phyloP scores from a whole-genome alignment of 2,329 filamentous ascomycete genomes.

The Aspergillus aculeatus region DNA sequence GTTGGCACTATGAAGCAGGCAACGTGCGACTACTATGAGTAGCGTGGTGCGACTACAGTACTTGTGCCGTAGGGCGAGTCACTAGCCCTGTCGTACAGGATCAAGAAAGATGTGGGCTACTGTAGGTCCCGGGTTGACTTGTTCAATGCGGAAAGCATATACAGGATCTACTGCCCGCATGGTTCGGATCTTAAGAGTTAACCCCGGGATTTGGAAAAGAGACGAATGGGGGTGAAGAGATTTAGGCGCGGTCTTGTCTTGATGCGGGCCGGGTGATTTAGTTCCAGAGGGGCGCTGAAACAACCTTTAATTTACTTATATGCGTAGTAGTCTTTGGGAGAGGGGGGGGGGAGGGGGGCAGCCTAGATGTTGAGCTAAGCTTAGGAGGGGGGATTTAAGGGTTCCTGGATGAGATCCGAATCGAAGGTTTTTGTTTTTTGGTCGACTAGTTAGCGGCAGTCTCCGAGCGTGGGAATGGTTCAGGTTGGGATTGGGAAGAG shows the following conservation, averaged over 20 bases:
- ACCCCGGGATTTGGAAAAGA: too few species aligned
- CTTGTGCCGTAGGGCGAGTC: background rate
- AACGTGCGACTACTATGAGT: background rate
- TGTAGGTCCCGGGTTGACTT: background rate
- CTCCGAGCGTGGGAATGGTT: background rate
- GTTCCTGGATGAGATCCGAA: conserved; percentile 1
- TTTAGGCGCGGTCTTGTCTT: too few species aligned
- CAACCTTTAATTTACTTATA: too few species aligned
- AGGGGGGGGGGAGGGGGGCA: background rate
- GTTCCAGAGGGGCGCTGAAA: too few species aligned
- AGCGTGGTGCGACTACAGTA: background rate
- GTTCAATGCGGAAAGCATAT: background rate
- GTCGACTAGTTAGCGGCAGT: background rate
- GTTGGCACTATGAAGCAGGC: background rate
- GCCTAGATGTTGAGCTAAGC: background rate
- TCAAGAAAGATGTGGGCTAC: background rate
- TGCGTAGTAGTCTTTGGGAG: too few species aligned
- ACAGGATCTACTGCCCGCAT: background rate
- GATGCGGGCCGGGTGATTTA: too few species aligned
- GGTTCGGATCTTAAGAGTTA: too few species aligned
- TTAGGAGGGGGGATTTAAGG: too few species aligned
- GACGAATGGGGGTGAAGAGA: too few species aligned
- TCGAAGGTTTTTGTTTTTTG: conserved; percentile 1
- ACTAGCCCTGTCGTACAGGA: background rate
- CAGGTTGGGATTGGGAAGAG: too few species aligned